These are phyloP conservation scores for Hemileccinum impolitum DNA, from an alignment of 768 basidiomycete species.

Conservation along the genomic window DNA sequence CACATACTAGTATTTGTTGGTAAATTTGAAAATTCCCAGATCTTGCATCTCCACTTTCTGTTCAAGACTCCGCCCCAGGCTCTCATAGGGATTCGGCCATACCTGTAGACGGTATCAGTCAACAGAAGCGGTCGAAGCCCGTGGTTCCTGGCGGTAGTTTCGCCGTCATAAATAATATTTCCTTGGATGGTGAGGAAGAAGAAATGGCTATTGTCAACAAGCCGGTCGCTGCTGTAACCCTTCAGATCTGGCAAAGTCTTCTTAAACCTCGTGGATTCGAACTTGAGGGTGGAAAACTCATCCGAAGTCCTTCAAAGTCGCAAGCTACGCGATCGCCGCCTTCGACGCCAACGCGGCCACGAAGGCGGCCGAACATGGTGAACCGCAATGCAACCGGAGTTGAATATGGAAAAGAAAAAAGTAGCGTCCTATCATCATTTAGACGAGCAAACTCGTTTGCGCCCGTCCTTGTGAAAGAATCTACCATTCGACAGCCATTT, in stretches of 20 bases:
- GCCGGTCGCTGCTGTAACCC: constrained; percentile 58
- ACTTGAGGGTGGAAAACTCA: constrained; percentile 51
- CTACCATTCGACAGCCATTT: constrained; percentile 42
- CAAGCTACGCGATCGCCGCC: constrained; percentile 21
- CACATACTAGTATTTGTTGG: neutral
- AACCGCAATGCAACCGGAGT: neutral
- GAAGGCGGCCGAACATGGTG: neutral
- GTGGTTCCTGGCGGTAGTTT: constrained; percentile 14
- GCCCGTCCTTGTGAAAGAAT: constrained; percentile 29
- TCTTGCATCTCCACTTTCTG: constrained; percentile 6
- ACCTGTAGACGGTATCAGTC: constrained; percentile 10
- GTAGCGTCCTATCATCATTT: constrained; percentile 55
- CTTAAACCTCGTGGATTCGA: constrained; percentile 67
- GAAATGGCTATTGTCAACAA: constrained; percentile 56
- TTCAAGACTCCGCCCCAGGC: constrained; percentile 14
- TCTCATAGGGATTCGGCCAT: constrained; percentile 14
- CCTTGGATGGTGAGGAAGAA: constrained; percentile 37
- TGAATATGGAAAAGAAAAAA: constrained; percentile 13
- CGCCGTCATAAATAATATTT: constrained; percentile 19
- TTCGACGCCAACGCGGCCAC: constrained; percentile 16
- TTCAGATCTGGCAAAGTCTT: constrained; percentile 69
- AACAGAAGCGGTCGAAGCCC: constrained; percentile 19
- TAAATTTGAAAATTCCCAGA: constrained; percentile 8
- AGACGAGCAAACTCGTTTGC: constrained; percentile 65
- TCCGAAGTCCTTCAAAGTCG: constrained; percentile 58